Evolutionary conservation across 345 rosid genomes (phyloP).

Genomic region (Gossypium ekmanianum): DNA sequence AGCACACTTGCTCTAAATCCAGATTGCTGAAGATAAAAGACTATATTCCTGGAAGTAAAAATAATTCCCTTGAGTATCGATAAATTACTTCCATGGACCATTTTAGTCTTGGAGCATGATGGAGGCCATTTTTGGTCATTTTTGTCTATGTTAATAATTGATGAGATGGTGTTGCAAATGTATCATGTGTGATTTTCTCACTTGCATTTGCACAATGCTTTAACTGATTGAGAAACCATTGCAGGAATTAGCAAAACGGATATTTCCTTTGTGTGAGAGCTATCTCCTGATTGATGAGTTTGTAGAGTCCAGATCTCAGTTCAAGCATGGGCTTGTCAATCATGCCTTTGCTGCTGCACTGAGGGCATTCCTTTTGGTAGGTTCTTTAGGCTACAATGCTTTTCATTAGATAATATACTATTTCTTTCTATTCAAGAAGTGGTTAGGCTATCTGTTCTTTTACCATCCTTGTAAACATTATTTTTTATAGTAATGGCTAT

Average conservation of each 20-base stretch:
- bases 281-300: slow-evolving; percentile 81
- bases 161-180: background rate
- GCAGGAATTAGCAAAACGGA: slow-evolving; percentile 85
- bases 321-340: slow-evolving; percentile 91
- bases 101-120: background rate
- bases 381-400: slow-evolving; percentile 33
- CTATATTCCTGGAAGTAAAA: background rate
- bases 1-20: background rate
- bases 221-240: slow-evolving; percentile 22
- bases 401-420: slow-evolving; percentile 19
- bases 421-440: slow-evolving; percentile 2
- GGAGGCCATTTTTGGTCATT: background rate
- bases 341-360: slow-evolving; percentile 97
- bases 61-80: background rate
- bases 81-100: background rate
- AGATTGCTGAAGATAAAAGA: slow-evolving; percentile 7
- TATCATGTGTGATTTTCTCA: background rate
- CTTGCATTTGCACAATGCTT: slow-evolving; percentile 10
- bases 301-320: slow-evolving; percentile 93
- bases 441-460: background rate
- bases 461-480: background rate
- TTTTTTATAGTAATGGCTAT: background rate
- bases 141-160: background rate
- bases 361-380: slow-evolving; percentile 85
- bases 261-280: slow-evolving; percentile 82